These are phyloP conservation scores for Daldinia loculata DNA, from an alignment of 495 filamentous ascomycete species.

Conservation along the genomic window DNA sequence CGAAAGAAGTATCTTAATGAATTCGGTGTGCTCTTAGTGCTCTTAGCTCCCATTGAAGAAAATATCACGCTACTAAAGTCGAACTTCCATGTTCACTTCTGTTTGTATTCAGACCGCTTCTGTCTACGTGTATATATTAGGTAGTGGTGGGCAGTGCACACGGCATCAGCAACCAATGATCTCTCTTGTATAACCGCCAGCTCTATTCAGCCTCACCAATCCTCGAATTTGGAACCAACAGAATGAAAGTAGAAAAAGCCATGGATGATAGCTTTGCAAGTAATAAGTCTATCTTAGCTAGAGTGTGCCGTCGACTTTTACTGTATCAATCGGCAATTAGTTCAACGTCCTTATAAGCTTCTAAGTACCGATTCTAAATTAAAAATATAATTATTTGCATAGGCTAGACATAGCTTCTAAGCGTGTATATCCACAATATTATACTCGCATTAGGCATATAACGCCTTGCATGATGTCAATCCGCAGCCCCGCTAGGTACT, in stretches of 20 bases:
- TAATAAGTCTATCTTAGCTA: background rate
- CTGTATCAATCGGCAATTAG: background rate
- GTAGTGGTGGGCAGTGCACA: background rate
- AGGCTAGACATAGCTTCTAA: too few relatives aligned
- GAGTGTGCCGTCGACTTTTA: background rate
- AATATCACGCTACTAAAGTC: background rate
- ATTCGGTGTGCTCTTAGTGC: too few relatives aligned
- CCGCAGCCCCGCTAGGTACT: constrained; percentile 13
- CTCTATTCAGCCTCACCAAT: background rate
- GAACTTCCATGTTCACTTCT: background rate
- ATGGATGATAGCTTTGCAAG: background rate
- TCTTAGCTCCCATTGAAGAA: too few relatives aligned
- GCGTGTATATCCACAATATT: background rate
- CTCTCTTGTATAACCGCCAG: background rate
- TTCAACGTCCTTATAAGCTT: too few relatives aligned
- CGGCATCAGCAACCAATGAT: constrained; percentile 22
- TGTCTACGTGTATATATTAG: background rate
- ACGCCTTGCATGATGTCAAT: background rate
- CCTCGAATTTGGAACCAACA: background rate
- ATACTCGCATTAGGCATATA: background rate
- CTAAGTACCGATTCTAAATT: too few relatives aligned
- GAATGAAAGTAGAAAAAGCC: background rate
- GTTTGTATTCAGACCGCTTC: background rate
- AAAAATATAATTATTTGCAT: too few relatives aligned
- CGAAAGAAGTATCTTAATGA: too few relatives aligned